phyloP scores from a whole-genome alignment of 768 basidiomycete genomes.

The Macrolepiota albuminosa region DNA sequence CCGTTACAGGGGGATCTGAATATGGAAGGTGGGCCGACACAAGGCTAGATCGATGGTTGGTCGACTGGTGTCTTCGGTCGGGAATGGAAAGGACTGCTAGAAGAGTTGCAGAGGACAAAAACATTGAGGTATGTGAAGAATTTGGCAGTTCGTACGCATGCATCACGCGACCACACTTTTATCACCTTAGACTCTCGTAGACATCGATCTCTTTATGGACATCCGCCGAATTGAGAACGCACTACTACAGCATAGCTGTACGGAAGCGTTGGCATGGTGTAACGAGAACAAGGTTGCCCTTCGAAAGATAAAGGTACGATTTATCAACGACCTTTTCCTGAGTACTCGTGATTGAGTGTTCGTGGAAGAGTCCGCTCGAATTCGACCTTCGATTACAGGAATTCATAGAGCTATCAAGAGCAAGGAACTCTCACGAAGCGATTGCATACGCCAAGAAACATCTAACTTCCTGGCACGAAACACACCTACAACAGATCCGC shows the following conservation, averaged over 20 bases:
- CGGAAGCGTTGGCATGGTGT: slow-evolving; percentile 92
- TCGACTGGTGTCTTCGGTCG: slow-evolving; percentile 85
- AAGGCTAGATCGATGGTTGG: slow-evolving; percentile 82
- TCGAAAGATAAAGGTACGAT: slow-evolving; percentile 78
- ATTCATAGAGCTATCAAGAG: slow-evolving; percentile 86
- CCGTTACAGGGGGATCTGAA: slow-evolving; percentile 46
- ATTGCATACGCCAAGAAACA: slow-evolving; percentile 83
- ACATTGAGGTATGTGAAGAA: slow-evolving; percentile 62
- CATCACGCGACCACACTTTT: neutral
- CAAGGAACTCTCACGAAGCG: slow-evolving; percentile 62
- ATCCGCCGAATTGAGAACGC: slow-evolving; percentile 84
- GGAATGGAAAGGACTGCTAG: slow-evolving; percentile 77
- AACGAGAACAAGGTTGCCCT: slow-evolving; percentile 92
- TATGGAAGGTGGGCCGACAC: slow-evolving; percentile 76
- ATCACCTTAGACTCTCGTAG: slow-evolving; percentile 65
- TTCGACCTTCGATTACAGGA: slow-evolving; percentile 95
- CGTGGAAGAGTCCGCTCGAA: slow-evolving; percentile 81
- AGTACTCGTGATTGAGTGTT: neutral
- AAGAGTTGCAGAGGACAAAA: slow-evolving; percentile 68
- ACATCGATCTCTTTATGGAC: slow-evolving; percentile 88
- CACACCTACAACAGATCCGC: slow-evolving; percentile 72
- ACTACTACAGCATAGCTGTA: slow-evolving; percentile 67
- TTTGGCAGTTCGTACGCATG: neutral
- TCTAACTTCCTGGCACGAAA: slow-evolving; percentile 76
- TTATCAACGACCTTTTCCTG: neutral